Percentiles rank a stretch among this genome's conserved stretches.
phyloP scores from a whole-genome alignment of 148 eudicot genomes.

The Vaccinium darrowii region DNA sequence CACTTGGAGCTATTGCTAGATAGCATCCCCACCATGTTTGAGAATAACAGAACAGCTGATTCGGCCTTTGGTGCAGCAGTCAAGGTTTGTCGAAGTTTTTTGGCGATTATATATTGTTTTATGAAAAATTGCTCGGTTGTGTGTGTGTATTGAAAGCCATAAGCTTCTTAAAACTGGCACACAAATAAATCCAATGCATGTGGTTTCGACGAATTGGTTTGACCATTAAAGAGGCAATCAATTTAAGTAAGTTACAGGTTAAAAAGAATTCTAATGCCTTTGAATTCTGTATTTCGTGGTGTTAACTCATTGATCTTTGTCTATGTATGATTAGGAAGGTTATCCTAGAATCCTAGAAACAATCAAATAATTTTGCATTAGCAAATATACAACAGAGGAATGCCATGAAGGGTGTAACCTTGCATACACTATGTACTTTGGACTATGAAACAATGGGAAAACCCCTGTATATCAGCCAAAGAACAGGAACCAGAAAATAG shows the following conservation, averaged over 20 bases:
- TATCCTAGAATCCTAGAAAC: slow-evolving; percentile 8
- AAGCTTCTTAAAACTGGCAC: not conserved
- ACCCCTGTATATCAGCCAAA: not conserved
- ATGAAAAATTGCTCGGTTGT: too few species aligned
- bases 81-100: slow-evolving; percentile 50
- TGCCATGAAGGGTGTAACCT: not conserved
- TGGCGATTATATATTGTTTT: not conserved
- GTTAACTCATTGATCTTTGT: not conserved
- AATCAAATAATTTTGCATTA: not conserved
- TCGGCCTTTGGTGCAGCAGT: slow-evolving; percentile 94
- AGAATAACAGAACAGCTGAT: slow-evolving; percentile 80
- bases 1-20: slow-evolving; percentile 87
- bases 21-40: slow-evolving; percentile 88
- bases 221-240: not conserved
- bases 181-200: not conserved
- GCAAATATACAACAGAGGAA: not conserved
- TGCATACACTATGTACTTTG: not conserved
- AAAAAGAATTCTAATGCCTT: not conserved
- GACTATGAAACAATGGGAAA: not conserved
- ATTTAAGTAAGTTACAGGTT: not conserved
- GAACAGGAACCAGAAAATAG: not conserved
- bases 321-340: not conserved
- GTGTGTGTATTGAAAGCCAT: too few species aligned
- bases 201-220: not conserved
- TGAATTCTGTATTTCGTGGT: not conserved